phyloP scores from a whole-genome alignment of 2,329 filamentous ascomycete species.

The Coniochaeta hoffmannii region DNA sequence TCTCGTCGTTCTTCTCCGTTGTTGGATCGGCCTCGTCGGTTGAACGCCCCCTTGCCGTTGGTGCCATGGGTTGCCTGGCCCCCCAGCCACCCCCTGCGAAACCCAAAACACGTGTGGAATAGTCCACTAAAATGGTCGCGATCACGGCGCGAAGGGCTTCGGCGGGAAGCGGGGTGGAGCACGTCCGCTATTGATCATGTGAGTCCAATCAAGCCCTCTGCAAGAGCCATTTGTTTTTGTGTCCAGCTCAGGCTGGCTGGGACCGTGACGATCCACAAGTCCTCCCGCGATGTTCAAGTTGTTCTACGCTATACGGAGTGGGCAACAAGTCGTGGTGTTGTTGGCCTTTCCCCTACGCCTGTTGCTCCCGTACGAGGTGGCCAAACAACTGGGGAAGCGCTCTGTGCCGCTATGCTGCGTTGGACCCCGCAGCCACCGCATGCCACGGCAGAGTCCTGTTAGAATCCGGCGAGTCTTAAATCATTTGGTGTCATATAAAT shows the following conservation, averaged over 20 bases:
- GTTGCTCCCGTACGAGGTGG: neutral
- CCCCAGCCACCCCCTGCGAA: neutral
- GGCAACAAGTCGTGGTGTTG: neutral
- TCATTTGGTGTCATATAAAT: neutral
- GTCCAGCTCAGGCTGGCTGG: neutral
- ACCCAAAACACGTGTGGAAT: neutral
- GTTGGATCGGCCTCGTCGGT: neutral
- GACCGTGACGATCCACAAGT: neutral
- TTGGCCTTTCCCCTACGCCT: neutral
- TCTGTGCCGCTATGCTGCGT: neutral
- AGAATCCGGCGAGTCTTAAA: too few relatives aligned
- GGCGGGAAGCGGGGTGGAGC: slow-evolving; percentile 3
- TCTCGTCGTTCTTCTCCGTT: neutral
- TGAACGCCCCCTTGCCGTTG: neutral
- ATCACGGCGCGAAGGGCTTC: neutral
- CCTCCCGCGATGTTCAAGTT: neutral
- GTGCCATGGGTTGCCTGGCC: neutral
- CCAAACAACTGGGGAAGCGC: neutral
- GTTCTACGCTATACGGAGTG: neutral
- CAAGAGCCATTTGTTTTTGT: neutral
- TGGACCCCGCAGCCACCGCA: neutral
- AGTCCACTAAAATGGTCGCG: neutral
- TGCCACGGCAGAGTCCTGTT: neutral
- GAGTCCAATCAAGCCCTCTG: neutral
- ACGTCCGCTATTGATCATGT: slow-evolving; percentile 4